Percentiles rank a stretch among this genome's conserved stretches.
Conservation (phyloP, 2,329 filamentous ascomycete species). For the Aquanectria penicillioides region DNA sequence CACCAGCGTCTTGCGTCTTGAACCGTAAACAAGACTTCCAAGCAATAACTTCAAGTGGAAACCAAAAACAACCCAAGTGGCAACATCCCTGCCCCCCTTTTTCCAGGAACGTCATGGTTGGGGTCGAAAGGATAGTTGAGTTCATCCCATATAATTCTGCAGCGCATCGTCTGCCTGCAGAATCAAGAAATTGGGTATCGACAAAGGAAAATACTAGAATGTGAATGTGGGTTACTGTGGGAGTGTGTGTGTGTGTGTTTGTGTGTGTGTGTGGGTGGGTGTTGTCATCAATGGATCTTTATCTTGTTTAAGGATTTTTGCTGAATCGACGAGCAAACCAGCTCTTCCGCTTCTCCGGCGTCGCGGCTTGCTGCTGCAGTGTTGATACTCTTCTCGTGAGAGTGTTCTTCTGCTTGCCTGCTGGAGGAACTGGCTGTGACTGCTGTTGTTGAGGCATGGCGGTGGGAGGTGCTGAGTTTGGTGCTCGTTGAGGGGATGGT, state of each 20-base stretch:
- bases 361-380: conserved; percentile 36
- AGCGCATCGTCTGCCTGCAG: conserved; percentile 15
- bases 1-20: conserved; percentile 40
- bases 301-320: conserved; percentile 54
- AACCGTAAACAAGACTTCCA: conserved; percentile 18
- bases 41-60: conserved; percentile 16
- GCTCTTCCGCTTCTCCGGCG: conserved; percentile 82
- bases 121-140: conserved; percentile 14
- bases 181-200: conserved; percentile 37
- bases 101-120: conserved; percentile 8
- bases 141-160: conserved; percentile 12
- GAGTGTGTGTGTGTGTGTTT: conserved; percentile 4
- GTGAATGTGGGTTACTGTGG: conserved; percentile 20
- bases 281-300: conserved; percentile 1
- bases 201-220: conserved; percentile 38
- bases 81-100: background rate
- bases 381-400: conserved; percentile 43
- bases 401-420: conserved; percentile 43
- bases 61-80: background rate
- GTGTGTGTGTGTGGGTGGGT: background rate
- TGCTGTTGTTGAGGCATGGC: too few species aligned
- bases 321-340: conserved; percentile 89
- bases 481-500: conserved; percentile 39
- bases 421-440: conserved; percentile 28
- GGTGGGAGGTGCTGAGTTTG: conserved; percentile 37